Evolutionary conservation across 768 basidiomycete genomes (phyloP).

Genomic region (Agrocybe chaxingu): DNA sequence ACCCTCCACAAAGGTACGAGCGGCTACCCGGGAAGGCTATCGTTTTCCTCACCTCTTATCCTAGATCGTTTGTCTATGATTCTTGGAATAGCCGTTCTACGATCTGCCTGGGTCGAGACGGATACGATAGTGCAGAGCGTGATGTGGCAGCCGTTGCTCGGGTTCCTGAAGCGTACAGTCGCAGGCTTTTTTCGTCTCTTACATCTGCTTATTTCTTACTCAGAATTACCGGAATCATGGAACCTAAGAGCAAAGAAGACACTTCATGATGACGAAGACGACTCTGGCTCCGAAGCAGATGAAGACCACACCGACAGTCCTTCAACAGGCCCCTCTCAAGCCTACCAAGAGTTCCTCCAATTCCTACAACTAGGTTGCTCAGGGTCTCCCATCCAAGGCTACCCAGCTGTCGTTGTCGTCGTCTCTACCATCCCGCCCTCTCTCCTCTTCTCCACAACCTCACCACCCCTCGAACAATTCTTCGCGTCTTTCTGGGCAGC

Average conservation of each 20-base stretch:
- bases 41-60: not conserved
- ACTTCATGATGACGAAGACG: constrained; percentile 26
- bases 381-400: constrained; percentile 75
- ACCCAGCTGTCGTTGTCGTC: constrained; percentile 77
- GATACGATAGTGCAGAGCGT: constrained; percentile 63
- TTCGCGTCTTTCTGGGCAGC: constrained; percentile 85
- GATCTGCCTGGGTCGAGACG: constrained; percentile 67
- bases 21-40: not conserved
- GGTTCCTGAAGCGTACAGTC: constrained; percentile 66
- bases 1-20: constrained; percentile 41
- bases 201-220: not conserved
- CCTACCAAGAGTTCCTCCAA: constrained; percentile 71
- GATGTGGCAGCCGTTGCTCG: constrained; percentile 71
- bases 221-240: constrained; percentile 73
- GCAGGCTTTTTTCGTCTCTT: not conserved
- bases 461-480: constrained; percentile 39
- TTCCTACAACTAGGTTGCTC: constrained; percentile 80
- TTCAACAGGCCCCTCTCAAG: constrained; percentile 27
- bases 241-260: constrained; percentile 30
- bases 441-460: constrained; percentile 11
- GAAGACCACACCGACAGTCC: constrained; percentile 30
- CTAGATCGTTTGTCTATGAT: constrained; percentile 34
- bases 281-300: constrained; percentile 33
- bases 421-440: constrained; percentile 75
- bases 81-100: constrained; percentile 56